These are phyloP conservation scores for Fusarium anguioides DNA, from an alignment of 2,329 filamentous ascomycete genomes.

Conservation along the genomic window DNA sequence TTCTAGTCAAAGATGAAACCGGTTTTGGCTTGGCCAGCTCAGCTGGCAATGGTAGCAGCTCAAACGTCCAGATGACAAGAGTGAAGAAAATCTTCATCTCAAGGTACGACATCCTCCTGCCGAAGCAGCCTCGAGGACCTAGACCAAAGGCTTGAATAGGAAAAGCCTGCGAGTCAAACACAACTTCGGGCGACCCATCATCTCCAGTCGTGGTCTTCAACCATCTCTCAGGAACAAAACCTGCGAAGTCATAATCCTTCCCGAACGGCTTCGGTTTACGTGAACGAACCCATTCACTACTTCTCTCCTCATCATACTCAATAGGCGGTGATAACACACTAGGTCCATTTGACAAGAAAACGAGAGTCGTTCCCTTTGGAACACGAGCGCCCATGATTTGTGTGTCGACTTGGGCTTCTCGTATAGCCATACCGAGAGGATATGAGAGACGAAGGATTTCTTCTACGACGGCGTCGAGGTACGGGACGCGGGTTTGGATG, in stretches of 20 bases:
- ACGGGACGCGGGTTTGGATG: slow-evolving; percentile 16
- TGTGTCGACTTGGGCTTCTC: slow-evolving; percentile 25
- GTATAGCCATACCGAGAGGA: slow-evolving; percentile 5
- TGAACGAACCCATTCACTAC: slow-evolving; percentile 12
- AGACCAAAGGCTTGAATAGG: slow-evolving; percentile 51
- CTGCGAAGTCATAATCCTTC: neutral
- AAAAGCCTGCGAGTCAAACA: slow-evolving; percentile 47
- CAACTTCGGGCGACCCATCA: neutral
- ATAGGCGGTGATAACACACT: slow-evolving; percentile 15
- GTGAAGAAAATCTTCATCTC: slow-evolving; percentile 46
- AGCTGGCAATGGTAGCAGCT: slow-evolving; percentile 13
- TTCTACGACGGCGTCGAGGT: slow-evolving; percentile 29
- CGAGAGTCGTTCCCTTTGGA: slow-evolving; percentile 28
- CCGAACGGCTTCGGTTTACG: neutral
- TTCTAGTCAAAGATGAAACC: neutral
- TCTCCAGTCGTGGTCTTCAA: neutral
- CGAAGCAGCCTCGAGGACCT: slow-evolving; percentile 53
- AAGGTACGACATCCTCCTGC: slow-evolving; percentile 46
- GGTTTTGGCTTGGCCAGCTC: neutral
- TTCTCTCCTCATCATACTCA: slow-evolving; percentile 1
- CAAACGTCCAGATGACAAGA: slow-evolving; percentile 46
- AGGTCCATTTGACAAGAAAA: slow-evolving; percentile 22
- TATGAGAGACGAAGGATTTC: slow-evolving; percentile 20
- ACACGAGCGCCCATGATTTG: slow-evolving; percentile 17
- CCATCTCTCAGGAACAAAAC: slow-evolving; percentile 31